Base-by-base conservation (phyloP, 1,284 basidiomycete genomes). In the Papiliotrema fonsecae region DNA sequence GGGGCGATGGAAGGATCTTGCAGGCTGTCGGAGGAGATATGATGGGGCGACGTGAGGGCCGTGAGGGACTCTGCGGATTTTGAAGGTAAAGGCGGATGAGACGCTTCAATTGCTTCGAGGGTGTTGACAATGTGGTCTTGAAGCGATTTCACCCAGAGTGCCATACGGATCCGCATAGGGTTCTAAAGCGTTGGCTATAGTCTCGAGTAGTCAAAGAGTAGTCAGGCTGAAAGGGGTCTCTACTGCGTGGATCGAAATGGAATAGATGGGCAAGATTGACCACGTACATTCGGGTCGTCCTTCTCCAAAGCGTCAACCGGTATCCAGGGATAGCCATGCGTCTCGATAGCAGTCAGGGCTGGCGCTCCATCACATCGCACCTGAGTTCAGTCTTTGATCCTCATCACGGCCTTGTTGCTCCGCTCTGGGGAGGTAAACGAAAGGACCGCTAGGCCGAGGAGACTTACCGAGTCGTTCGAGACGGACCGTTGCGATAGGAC, bases 41-140 rank as follows among this genome's bases (percentile, higher is more conserved):
- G 21, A n/a, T 32, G 40, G 6, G 47, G 38, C 9, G 47, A 41
- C 3, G 14, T 18, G 5, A 19, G 6, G 6, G 34, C 5, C 6
- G 34, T 6, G 16, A 19, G 14, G 6, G 34, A 35, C n/a, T 7
- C 11, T 13, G 38, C 5, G 24, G 6, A 6, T 22, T 38, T 36
- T 9, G 7, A 30, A 9, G 47, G 40, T 19, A 24, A 21, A 6
- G 51, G 26, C 27, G 51, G 54, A 45, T 60, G 55, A 22, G 49
- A 42, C 19, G 84, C 81, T 67, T 97, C 94, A 59, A 96, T 80
- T 11, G 77, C 69, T 69, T 96, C 88, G 54, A 98, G 79, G 0
- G 83, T 81, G 32, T 74, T 64, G 51, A 97, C 88, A 55, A 98
- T 97, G 37, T 82, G 76, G 43, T 86, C 79, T 72, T 97, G 94